Evolutionary conservation across 2,329 filamentous ascomycete species (phyloP), one percentile per base, ranked within the genome.

Genomic region (Colletotrichum graminicola): DNA sequence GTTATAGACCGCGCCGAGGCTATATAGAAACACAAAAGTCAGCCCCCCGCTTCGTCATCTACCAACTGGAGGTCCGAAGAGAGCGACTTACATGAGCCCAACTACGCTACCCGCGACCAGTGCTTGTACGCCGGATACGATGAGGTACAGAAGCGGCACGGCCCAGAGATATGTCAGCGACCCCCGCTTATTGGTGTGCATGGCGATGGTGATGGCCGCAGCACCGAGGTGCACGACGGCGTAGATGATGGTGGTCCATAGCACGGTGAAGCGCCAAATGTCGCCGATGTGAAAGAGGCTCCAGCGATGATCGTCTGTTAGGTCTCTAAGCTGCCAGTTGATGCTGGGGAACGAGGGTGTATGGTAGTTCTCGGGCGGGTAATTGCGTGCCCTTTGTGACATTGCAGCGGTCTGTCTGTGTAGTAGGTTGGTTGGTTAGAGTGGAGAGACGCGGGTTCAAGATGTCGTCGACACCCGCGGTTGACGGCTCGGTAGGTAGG

Each of bases 231-330:
- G 94, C 73, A 95, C 93, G 26, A 90, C 85, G 43, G 88, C 90
- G 76, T 93, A 95, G 75, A 94, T 89, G 39, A 97, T 89, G 47
- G 97, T 82, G 0, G 94, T 97, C 94, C 94, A 98, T 78, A 91
- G 88, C 21, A 96, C 82, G 1, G 94, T 97, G 80, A 96, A 97
- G 74, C 92, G 91, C 91, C 94, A 95, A 66, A 97, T 93, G 78
- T 97, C 94, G 71, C 82, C 79, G 3, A 93, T 86, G 77, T 92
- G 87, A 84, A 93, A 95, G 75, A 97, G 90, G 47, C 89, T 88
- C 71, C 87, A 87, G 61, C 72, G 74, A 73, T 80, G 82, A 55
- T 87, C 83, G 70, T 80, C 45, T 45, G 78, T 82, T 59, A 77
- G 74, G 71, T 84, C 81, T 74, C 83, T 80, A 16, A 91, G 84